These are phyloP conservation scores for Scutellaria minor DNA, from an alignment of 257 asterid species.

Conservation along the genomic window DNA sequence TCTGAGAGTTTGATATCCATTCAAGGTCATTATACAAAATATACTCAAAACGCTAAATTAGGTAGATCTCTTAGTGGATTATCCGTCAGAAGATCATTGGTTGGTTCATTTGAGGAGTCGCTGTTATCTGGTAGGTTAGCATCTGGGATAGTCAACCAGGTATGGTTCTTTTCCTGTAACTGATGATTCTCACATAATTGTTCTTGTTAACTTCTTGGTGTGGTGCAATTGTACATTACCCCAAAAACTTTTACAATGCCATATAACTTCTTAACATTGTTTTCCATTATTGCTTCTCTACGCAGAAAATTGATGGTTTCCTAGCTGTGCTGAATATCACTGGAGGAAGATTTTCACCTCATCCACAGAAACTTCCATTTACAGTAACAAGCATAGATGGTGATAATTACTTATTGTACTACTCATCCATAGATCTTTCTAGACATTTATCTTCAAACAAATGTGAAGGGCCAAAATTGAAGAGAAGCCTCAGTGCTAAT, in stretches of 20 bases:
- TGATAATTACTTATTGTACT: constrained; percentile 75
- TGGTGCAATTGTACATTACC: not conserved
- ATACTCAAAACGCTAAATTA: constrained; percentile 55
- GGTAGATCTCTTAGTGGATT: constrained; percentile 67
- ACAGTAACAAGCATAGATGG: constrained; percentile 84
- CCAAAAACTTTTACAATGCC: not conserved
- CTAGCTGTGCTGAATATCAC: constrained; percentile 82
- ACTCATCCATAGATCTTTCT: constrained; percentile 79
- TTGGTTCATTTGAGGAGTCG: constrained; percentile 96
- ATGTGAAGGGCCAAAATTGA: constrained; percentile 58
- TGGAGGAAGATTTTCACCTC: constrained; percentile 89
- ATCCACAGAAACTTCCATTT: constrained; percentile 89
- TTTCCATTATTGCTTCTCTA: constrained; percentile 12
- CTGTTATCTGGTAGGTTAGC: constrained; percentile 88
- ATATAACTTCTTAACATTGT: not conserved
- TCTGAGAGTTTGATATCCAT: constrained; percentile 51
- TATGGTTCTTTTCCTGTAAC: constrained; percentile 18
- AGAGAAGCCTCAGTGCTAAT: constrained; percentile 72
- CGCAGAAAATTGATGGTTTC: constrained; percentile 93
- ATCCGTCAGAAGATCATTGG: constrained; percentile 79
- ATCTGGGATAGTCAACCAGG: constrained; percentile 80
- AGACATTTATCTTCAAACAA: constrained; percentile 48
- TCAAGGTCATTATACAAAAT: constrained; percentile 44
- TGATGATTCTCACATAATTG: constrained; percentile 8
- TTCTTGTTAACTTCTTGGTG: constrained; percentile 6